A percentile compares a stretch with the other conserved stretches of the same genome.
phyloP scores from a whole-genome alignment of 2,329 filamentous ascomycete species.

The Davidsoniella neocaledoniae region DNA sequence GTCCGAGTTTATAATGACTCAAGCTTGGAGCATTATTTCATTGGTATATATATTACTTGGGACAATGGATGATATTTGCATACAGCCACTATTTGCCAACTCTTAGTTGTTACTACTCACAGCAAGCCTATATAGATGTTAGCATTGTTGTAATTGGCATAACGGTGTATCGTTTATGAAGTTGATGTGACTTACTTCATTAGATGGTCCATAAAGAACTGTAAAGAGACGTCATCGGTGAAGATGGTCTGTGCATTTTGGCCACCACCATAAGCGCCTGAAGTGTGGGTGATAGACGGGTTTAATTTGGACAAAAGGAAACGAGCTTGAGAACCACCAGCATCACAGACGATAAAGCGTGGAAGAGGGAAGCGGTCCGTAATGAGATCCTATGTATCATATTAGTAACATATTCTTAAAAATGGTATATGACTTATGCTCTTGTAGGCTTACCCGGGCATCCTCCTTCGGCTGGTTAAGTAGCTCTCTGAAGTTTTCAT shows the following conservation, averaged over 20 bases:
- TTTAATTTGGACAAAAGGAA: slow-evolving; percentile 96
- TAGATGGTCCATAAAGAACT: slow-evolving; percentile 98
- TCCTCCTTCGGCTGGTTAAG: slow-evolving; percentile 93
- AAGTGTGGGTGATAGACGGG: slow-evolving; percentile 91
- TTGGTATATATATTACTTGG: no score
- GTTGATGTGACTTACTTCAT: slow-evolving; percentile 62
- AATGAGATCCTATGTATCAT: slow-evolving; percentile 61
- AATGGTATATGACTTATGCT: neutral
- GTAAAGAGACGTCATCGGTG: slow-evolving; percentile 92
- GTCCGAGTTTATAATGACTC: no score
- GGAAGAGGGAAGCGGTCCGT: slow-evolving; percentile 95
- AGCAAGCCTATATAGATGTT: slow-evolving; percentile 38
- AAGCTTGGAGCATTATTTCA: no score
- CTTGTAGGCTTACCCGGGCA: slow-evolving; percentile 52
- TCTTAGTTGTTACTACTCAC: slow-evolving; percentile 47
- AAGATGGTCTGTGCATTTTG: slow-evolving; percentile 96
- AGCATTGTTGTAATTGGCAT: slow-evolving; percentile 28
- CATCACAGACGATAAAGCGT: slow-evolving; percentile 95
- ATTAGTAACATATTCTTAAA: slow-evolving; percentile 14
- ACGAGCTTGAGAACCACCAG: slow-evolving; percentile 92
- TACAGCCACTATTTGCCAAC: neutral
- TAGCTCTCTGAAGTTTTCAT: slow-evolving; percentile 82
- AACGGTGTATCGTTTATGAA: slow-evolving; percentile 13
- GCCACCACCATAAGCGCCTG: slow-evolving; percentile 71
- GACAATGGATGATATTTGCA: no score